Base-by-base conservation (phyloP, 768 basidiomycete genomes). In the Lentinus brumalis region DNA sequence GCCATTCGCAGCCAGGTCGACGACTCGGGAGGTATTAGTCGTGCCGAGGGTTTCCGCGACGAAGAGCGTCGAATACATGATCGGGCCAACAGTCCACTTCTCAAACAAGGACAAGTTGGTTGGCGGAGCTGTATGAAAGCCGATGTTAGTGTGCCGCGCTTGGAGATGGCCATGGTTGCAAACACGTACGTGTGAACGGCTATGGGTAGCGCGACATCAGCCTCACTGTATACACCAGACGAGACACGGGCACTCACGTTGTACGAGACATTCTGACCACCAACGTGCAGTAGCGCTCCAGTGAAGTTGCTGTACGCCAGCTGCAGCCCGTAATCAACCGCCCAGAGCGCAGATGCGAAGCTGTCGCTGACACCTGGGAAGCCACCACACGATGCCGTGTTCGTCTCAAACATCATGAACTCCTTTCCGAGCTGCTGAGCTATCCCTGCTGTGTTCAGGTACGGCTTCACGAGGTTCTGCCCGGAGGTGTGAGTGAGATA, bases 61-160 rank as follows among this genome's bases (percentile, higher is more conserved):
- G 63, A 87, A 79, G 29, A 95, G 74, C 1, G 86, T 80, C 1
- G 91, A 80, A 73, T 93, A 94, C 75, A 89, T 92, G 47, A 88
- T 74, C 0, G 88, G 81, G 3, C 89, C 89, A 41, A 89, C 79
- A 1, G 88, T 88, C 90, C 91, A 93, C 72, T 88, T 76, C 60
- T 81, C 81, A 72, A 78, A 84, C 0, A 76, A 63, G 0, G 84
- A 81, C 63, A 85, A 78, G 64, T 86, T 88, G n/a, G 73, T 77
- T 7, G 81, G 81, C 2, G 82, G 82, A 0, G 83, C 81, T 63
- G 77, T 74, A 64, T 74, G 75, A 32, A 66, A 74, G 53, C 29
- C n/a, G 51, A 21, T 5, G 31, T 44, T 35, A 60, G 41, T 42
- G 8, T 39, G 40, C 14, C 30, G 14, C 16, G 29, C 15, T 12